Conservation (phyloP, 306 rosid genomes). For the Macrotyloma uniflorum region DNA sequence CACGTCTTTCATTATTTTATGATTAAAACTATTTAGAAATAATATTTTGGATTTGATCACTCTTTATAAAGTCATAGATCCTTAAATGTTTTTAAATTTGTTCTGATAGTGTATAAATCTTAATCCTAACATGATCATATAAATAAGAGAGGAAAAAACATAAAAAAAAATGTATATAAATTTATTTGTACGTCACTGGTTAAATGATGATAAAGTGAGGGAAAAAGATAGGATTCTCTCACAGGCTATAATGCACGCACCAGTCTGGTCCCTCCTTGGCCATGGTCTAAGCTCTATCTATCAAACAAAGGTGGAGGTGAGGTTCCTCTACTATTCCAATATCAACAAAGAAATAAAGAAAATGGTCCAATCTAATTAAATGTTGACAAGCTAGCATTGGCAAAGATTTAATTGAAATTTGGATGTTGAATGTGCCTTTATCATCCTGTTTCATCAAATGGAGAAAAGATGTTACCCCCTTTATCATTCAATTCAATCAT, state of each 20-base stretch:
- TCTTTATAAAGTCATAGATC: no score
- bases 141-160: background rate
- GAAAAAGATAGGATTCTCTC: background rate
- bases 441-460: background rate
- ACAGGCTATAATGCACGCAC: background rate
- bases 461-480: constrained; percentile 8
- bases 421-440: constrained; percentile 7
- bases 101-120: no score
- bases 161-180: background rate
- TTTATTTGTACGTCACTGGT: background rate
- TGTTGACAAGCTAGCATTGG: constrained; percentile 18
- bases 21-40: no score
- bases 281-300: no score
- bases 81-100: no score
- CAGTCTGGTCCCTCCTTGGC: background rate
- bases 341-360: background rate
- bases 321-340: background rate
- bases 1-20: no score
- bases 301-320: background rate
- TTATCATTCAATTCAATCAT: constrained; percentile 43
- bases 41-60: no score
- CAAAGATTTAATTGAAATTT: background rate
- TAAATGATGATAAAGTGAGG: background rate
- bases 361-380: constrained; percentile 21
- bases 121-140: background rate